phyloP scores from a whole-genome alignment of 768 basidiomycete species.

The Russula griseocarnosa region DNA sequence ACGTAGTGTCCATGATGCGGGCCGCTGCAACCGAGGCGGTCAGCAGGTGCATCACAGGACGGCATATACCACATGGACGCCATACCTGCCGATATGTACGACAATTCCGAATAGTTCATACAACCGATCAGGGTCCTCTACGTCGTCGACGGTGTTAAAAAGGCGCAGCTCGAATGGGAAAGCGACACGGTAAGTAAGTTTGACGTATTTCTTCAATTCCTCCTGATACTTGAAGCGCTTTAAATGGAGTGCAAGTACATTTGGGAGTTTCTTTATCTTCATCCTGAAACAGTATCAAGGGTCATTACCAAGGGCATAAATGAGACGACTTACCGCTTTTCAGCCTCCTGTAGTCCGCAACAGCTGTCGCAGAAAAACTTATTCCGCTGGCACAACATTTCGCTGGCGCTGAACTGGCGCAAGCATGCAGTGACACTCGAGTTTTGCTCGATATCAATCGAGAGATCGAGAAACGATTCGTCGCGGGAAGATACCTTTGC shows the following conservation, averaged over 20 bases:
- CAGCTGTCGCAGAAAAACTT: constrained; percentile 99
- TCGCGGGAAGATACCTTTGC: constrained; percentile 59
- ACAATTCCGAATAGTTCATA: constrained; percentile 96
- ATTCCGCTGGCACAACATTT: constrained; percentile 97
- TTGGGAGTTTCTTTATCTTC: constrained; percentile 97
- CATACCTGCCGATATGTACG: constrained; percentile 97
- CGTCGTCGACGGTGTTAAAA: constrained; percentile 96
- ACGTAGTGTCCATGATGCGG: constrained; percentile 99
- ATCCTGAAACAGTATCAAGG: constrained; percentile 51
- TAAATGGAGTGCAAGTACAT: constrained; percentile 90
- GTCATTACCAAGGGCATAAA: neutral
- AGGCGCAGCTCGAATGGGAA: constrained; percentile 93
- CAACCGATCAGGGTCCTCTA: constrained; percentile 83
- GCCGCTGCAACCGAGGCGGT: constrained; percentile 51
- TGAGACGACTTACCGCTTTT: constrained; percentile 69
- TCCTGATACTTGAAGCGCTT: constrained; percentile 99
- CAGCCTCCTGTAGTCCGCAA: constrained; percentile 95
- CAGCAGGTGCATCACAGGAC: constrained; percentile 12
- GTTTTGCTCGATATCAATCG: constrained; percentile 98
- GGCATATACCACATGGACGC: neutral
- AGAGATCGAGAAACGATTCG: constrained; percentile 96
- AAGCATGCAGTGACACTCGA: constrained; percentile 95
- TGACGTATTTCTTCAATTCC: constrained; percentile 84
- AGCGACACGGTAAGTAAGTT: constrained; percentile 93
- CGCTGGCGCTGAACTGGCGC: constrained; percentile 93